Evolutionary conservation across 2,329 filamentous ascomycete species (phyloP), one percentile per base, ranked within the genome.

Genomic region (Myriosclerotinia scirpicola): DNA sequence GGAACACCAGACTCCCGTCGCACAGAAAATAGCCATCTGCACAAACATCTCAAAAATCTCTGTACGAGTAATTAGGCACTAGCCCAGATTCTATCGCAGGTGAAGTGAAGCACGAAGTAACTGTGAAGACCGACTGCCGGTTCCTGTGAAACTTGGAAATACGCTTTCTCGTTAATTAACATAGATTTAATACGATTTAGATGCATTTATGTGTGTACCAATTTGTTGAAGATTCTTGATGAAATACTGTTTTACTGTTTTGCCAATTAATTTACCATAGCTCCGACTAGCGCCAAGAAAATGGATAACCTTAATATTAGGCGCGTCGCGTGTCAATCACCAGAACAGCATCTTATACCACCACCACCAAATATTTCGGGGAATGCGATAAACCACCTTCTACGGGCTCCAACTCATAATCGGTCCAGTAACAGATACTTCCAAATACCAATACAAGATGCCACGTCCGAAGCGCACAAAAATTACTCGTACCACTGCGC

Each of bases 401-500:
- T 38, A 60, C 12, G 40, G 17, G n/a, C 46, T 60, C n/a, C 34
- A 50, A 50, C 15, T 22, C 20, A 5, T 12, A 26, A 7, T 38
- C 20, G 26, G 38, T 20, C 6, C n/a, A 50, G n/a, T 20, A 14
- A 26, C 8, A 38, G 7, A 0, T 40, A 61, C 26, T 50, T n/a
- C 58, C 34, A n/a, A 40, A 26, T 20, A 50, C 14, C 22, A 14
- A 17, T 17, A 22, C 30, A 38, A 61, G 20, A 61, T 61, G 58
- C 58, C 58, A 14, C 58, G 58, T 11, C 58, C 58, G 12, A 61
- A 61, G 38, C 58, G 58, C 34, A 61, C 58, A 38, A 61, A 61
- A 14, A 6, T 61, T 22, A 50, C 34, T 50, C 58, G 58, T 61
- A 7, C 58, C 14, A 12, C 17, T 26, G 58, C 34, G 44, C 14